Conservation (phyloP, 1,284 basidiomycete genomes). For the Trichosporon sp. region DNA sequence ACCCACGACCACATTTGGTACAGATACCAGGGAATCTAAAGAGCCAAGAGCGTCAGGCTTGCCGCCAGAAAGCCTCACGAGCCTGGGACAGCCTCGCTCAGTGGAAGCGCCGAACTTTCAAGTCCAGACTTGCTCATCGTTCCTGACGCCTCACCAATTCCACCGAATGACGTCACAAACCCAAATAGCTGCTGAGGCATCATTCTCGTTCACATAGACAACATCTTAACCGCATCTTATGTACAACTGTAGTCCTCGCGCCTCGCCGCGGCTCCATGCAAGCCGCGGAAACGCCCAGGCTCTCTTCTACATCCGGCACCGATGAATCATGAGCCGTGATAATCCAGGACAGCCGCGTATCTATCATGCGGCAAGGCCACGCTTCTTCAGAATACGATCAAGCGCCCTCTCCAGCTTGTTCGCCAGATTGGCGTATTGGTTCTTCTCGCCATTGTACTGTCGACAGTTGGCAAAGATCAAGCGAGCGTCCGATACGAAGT, state of each 20-base stretch:
- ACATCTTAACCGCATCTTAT: conserved; percentile 3
- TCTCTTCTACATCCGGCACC: neutral
- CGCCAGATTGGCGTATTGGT: conserved; percentile 84
- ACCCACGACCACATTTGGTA: neutral
- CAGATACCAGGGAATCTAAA: neutral
- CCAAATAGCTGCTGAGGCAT: neutral
- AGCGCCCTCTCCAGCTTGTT: conserved; percentile 70
- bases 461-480: conserved; percentile 91
- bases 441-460: conserved; percentile 81
- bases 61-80: neutral
- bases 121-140: conserved; percentile 12
- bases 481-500: conserved; percentile 77
- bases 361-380: conserved; percentile 26
- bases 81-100: too few relatives aligned
- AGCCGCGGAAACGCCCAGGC: neutral
- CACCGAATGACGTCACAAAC: conserved; percentile 2
- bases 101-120: too few relatives aligned
- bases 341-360: neutral
- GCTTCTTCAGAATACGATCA: conserved; percentile 57
- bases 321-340: neutral
- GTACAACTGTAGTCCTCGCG: neutral
- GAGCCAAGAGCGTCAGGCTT: neutral
- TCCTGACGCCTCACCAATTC: neutral
- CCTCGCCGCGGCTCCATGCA: neutral
- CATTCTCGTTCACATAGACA: neutral